phyloP scores from a whole-genome alignment of 768 basidiomycete genomes.

The Gymnopilus dilepis region DNA sequence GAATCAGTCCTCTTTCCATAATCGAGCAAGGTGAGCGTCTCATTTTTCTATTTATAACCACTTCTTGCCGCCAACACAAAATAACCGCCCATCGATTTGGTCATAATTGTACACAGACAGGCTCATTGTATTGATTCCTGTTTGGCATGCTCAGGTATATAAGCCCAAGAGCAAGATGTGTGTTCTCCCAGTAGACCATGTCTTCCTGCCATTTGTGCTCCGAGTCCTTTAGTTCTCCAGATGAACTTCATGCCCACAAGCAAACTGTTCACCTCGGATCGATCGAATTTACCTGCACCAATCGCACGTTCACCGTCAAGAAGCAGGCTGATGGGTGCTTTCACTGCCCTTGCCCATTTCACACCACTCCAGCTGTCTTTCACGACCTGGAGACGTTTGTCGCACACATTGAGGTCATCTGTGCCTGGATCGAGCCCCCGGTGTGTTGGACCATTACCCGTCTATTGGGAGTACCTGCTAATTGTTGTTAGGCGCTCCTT shows the following conservation, averaged over 20 bases:
- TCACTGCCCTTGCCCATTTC: neutral
- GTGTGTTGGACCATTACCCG: too few species aligned
- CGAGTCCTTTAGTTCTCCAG: neutral
- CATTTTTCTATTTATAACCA: too few species aligned
- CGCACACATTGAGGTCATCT: neutral
- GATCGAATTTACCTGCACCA: neutral
- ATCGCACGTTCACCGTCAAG: neutral
- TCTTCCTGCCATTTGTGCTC: neutral
- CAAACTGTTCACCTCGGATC: neutral
- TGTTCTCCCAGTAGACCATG: too few species aligned
- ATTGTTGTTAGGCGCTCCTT: neutral
- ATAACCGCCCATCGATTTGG: too few species aligned
- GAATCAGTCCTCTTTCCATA: too few species aligned
- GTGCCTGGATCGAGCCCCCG: neutral
- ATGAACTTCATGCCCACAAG: neutral
- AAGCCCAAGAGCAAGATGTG: too few species aligned
- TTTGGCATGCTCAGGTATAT: too few species aligned
- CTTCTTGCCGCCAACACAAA: too few species aligned
- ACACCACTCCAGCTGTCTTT: neutral
- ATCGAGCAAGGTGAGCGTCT: too few species aligned
- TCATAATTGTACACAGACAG: too few species aligned
- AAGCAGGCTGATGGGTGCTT: neutral
- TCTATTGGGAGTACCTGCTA: neutral
- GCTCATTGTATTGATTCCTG: too few species aligned
- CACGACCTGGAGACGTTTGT: neutral